Percentiles rank a stretch among this genome's conserved stretches.
Conservation (phyloP, 352 stramenopile species). For the Phytophthora quininea region DNA sequence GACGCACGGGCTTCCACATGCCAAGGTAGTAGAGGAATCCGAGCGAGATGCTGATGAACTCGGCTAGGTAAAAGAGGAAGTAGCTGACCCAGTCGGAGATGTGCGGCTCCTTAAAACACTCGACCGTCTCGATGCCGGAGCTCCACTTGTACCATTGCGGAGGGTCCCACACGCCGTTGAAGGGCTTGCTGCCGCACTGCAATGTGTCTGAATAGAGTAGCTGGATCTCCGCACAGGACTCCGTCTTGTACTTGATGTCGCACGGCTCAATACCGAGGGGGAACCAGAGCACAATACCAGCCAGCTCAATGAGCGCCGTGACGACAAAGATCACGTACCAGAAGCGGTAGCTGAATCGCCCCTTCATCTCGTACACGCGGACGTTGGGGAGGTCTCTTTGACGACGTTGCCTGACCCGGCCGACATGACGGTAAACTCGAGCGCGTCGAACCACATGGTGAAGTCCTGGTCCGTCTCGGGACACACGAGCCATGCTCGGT, state of each 20-base stretch:
- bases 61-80: constrained; percentile 74
- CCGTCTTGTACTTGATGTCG: constrained; percentile 60
- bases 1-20: constrained; percentile 82
- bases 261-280: constrained; percentile 62
- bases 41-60: constrained; percentile 77
- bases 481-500: constrained; percentile 78
- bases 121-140: constrained; percentile 57
- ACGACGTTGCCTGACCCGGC: constrained; percentile 72
- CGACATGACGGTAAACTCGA: constrained; percentile 82
- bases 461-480: constrained; percentile 84
- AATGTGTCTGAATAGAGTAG: constrained; percentile 49
- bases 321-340: constrained; percentile 79
- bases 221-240: constrained; percentile 63
- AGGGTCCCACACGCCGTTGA: constrained; percentile 77
- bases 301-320: constrained; percentile 62
- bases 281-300: constrained; percentile 48
- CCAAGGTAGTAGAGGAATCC: constrained; percentile 77
- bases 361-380: constrained; percentile 80
- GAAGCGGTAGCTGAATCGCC: constrained; percentile 68
- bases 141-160: constrained; percentile 73
- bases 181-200: constrained; percentile 60
- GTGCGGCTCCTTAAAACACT: constrained; percentile 67
- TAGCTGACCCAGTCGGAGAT: constrained; percentile 74
- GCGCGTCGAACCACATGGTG: constrained; percentile 82
- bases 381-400: constrained; percentile 84